Conservation (phyloP, 768 basidiomycete genomes). For the Nidularia pulvinata region DNA sequence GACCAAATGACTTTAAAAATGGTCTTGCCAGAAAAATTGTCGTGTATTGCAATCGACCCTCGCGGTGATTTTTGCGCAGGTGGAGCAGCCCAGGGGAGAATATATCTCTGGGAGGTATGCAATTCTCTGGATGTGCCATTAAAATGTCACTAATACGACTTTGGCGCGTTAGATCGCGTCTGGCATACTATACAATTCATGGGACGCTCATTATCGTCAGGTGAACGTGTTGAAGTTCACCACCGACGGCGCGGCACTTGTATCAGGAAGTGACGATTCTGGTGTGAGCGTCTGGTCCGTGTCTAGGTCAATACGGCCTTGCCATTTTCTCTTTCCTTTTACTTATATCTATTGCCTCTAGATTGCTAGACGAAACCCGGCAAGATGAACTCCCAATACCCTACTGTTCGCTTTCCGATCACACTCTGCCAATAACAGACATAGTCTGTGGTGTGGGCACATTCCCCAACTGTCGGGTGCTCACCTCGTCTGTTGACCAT, state of each 20-base stretch:
- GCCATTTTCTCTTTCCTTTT: slow-evolving; percentile 6
- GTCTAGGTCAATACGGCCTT: slow-evolving; percentile 61
- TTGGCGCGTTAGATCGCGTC: slow-evolving; percentile 66
- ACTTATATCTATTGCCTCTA: slow-evolving; percentile 23
- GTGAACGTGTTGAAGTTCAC: slow-evolving; percentile 85
- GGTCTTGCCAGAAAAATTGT: slow-evolving; percentile 87
- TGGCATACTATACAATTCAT: slow-evolving; percentile 89
- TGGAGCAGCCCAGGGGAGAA: slow-evolving; percentile 84
- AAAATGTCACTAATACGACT: slow-evolving; percentile 2
- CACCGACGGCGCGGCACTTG: slow-evolving; percentile 72
- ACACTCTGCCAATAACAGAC: slow-evolving; percentile 88
- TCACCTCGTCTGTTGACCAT: slow-evolving; percentile 86
- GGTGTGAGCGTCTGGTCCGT: slow-evolving; percentile 89
- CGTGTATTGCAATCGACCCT: slow-evolving; percentile 75
- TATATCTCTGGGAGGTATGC: slow-evolving; percentile 96
- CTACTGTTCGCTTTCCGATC: slow-evolving; percentile 83
- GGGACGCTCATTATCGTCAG: slow-evolving; percentile 96
- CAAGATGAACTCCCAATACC: slow-evolving; percentile 78
- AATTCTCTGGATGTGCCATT: not conserved
- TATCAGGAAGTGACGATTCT: slow-evolving; percentile 93
- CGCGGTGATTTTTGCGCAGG: slow-evolving; percentile 82
- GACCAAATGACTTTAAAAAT: slow-evolving; percentile 89
- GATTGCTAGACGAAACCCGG: slow-evolving; percentile 74
- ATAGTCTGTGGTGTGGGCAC: slow-evolving; percentile 77
- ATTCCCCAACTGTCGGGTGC: slow-evolving; percentile 75